Base-by-base conservation (phyloP, 805 yeast genomes). In the Candida dendrica region DNA sequence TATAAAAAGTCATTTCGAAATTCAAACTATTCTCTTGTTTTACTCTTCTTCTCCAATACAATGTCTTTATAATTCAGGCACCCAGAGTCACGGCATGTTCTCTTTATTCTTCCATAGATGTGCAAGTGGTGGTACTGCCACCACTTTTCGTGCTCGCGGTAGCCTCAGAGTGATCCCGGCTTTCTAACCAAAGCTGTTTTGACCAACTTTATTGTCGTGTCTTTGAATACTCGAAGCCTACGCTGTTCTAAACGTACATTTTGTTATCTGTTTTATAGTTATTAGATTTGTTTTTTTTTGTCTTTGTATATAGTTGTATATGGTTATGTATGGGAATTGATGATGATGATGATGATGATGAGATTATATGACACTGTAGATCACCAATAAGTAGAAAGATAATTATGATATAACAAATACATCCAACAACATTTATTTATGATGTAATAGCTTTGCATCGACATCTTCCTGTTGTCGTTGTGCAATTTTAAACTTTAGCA, bases 101-200 rank as follows among this genome's bases (percentile, higher is more conserved):
- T 51, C 40, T 41, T 44, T 49, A 47, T 22, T 22, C 24, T 51
- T 55, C 64, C 45, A 52, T 62, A 63, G 59, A 53, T 60, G 58
- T 56, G 52, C 64, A 55, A 51, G 47, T 26, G 38, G 43, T 47
- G 40, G 26, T 24, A 41, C 30, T 30, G 35, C 44, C 47, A 39
- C 42, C 37, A 42, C 45, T 54, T 67, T 74, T 75, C 86, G 95
- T 85, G 95, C 95, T 85, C 90, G 93, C 93, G 93, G 84, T 67
- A 69, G 85, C 84, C 93, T 84, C 74, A 85, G 90, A 85, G 65
- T 43, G 66, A 77, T 54, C 55, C 68, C 24, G 42, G 45, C 51
- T 14, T 6, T 39, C n/a, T 19, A 11, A 20, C 31, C 26, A 31
- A 49, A 44, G 36, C 39, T 47, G 64, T 64, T 65, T 66, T 70